Base-by-base conservation (phyloP, 2,329 filamentous ascomycete species). In the Lachnellula arida region DNA sequence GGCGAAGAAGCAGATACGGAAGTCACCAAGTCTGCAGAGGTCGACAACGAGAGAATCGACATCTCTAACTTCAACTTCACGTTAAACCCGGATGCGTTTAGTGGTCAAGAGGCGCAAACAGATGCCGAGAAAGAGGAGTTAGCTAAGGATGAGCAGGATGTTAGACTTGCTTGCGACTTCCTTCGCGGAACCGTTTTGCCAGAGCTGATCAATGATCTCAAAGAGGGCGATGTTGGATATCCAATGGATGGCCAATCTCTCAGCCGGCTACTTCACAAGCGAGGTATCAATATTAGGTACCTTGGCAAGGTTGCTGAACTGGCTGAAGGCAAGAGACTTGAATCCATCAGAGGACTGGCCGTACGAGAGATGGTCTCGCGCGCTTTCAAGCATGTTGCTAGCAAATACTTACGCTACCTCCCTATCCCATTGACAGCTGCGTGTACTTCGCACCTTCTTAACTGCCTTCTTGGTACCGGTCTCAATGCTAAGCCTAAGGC, bases 201-300 rank as follows among this genome's bases (percentile, higher is more conserved):
- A n/a, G 84, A 88, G 54, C 79, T 99, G 55, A 75, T 97, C 56
- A 85, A 87, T 60, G 93, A 99, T 67, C 81, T 99, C 56, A 87
- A 88, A 69, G 90, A 96, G 63, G 92, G 91, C 6, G 93, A 99
- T 64, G 87, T 96, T 63, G 94, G 93, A 67, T 97, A 97, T 77
- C 94, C 94, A 12, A 97, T 97, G 91, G 95, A 99, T 67, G 94
- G 94, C n/a, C 84, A 89, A 68, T 97, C 93, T 19, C 79, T 99
- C 56, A 90, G 88, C 66, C 85, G 86, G 62, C 82, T 97, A 51
- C 80, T 99, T 69, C 94, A 99, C 78, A 96, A 96, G 79, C 89
- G 93, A 43, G 94, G 94, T 74, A 92, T 99, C 77, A 99, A 99
- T 76, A 82, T 97, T 60, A 85, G 95, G 68, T 99, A 99, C 72